Percentiles rank a stretch among this genome's conserved stretches.
phyloP scores from a whole-genome alignment of 2,329 filamentous ascomycete species.

The Aspergillus tubingensis region DNA sequence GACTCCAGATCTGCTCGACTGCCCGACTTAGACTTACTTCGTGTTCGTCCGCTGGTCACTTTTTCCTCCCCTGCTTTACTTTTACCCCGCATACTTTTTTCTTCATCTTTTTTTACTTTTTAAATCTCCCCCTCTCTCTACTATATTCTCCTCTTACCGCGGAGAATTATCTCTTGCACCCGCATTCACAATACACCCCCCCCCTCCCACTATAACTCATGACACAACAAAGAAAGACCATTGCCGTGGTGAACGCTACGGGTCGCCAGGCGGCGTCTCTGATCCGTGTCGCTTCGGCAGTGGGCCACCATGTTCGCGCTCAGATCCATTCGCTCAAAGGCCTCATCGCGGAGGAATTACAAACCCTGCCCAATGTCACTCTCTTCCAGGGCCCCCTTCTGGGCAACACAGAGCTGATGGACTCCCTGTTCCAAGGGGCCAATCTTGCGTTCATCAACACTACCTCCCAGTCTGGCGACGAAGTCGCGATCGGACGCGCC shows the following conservation, averaged over 20 bases:
- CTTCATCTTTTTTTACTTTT: conserved; percentile 9
- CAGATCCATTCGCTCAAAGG: conserved; percentile 87
- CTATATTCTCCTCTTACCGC: background rate
- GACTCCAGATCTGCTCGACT: conserved; percentile 19
- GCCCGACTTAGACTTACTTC: background rate
- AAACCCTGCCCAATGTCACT: conserved; percentile 77
- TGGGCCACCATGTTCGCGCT: conserved; percentile 90
- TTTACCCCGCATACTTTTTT: conserved; percentile 21
- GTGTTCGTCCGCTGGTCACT: conserved; percentile 12
- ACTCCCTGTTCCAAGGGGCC: conserved; percentile 76
- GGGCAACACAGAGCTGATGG: conserved; percentile 72
- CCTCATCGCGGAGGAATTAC: conserved; percentile 84
- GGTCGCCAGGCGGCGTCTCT: conserved; percentile 94
- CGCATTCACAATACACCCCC: conserved; percentile 5
- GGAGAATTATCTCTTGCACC: conserved; percentile 8
- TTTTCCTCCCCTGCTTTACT: conserved; percentile 14
- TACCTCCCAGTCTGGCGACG: conserved; percentile 86
- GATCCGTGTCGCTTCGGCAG: conserved; percentile 87
- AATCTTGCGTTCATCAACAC: conserved; percentile 97
- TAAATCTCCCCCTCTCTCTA: background rate
- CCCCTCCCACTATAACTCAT: conserved; percentile 23
- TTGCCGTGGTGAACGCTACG: conserved; percentile 93
- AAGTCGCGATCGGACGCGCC: conserved; percentile 83
- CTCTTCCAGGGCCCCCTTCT: conserved; percentile 66
- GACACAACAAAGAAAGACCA: conserved; percentile 67